Base-by-base conservation (phyloP, 805 yeast genomes). In the Saccharomycopsis javanensis region DNA sequence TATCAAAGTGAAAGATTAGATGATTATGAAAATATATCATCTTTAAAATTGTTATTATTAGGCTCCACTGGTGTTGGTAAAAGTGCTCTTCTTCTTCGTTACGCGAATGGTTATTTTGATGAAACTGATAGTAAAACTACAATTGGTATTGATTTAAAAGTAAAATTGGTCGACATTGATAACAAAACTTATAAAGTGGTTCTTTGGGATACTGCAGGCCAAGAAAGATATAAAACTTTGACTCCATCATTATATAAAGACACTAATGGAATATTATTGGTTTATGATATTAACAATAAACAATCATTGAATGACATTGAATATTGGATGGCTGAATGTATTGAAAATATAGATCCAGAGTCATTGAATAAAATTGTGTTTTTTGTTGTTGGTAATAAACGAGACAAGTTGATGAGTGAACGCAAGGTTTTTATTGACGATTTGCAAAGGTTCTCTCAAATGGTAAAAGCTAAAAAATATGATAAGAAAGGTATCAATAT, bases 151-250 rank as follows among this genome's bases (percentile, higher is more conserved):
- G 80, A 77, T 61, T 67, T 77, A 51, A 76, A 75, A 64, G 73
- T 75, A 7, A 72, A 74, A 53, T 60, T 72, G 13, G 71, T 76
- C 11, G 75, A 73, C 60, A 72, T 77, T 15, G 79, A 75, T 61
- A 72, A 75, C 25, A 65, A 73, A 50, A 67, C 67, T 51, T 76
- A 75, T 66, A 75, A 76, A 61, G 70, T 76, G 13, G 72, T 72
- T 7, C 63, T 76, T 55, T 77, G 80, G 79, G 80, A 76, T 61
- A 76, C 80, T 13, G 80, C 80, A 3, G 80, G 80, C 3, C 79
- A 76, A 64, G 79, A 76, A 62, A 66, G 79, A 54, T 77, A 73
- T 58, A 67, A 77, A 59, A 75, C 76, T 51, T 75, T 75, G 5
- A 72, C 75, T 42, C 78, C 79, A 6, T 69, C 75, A 2, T 57